Evolutionary conservation across 768 basidiomycete species (phyloP).

Genomic region (Bullera alba): DNA sequence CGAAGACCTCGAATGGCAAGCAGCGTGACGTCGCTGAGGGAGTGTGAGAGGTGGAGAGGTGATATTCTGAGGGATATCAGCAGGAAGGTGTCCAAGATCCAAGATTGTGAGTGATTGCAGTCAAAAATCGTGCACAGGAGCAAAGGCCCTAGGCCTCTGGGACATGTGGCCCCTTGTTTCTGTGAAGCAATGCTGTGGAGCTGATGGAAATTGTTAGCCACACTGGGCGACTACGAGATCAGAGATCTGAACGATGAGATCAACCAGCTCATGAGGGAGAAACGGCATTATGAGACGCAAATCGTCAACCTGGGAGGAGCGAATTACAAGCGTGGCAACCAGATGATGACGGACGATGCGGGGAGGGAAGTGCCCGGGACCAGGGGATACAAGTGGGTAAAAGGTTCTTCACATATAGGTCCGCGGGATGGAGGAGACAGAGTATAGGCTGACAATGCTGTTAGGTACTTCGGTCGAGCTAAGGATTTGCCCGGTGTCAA

Average conservation of each 20-base stretch:
- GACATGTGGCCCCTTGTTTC: not conserved
- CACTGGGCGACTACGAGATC: conserved; percentile 88
- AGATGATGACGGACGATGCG: conserved; percentile 87
- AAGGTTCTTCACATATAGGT: not conserved
- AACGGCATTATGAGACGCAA: conserved; percentile 96
- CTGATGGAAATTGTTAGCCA: conserved; percentile 54
- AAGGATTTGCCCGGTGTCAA: conserved; percentile 92
- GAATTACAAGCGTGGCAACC: conserved; percentile 84
- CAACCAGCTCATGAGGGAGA: conserved; percentile 89
- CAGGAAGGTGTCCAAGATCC: conserved; percentile 94
- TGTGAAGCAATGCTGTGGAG: not conserved
- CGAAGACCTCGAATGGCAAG: conserved; percentile 88
- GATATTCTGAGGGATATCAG: conserved; percentile 92
- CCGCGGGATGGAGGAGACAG: not conserved
- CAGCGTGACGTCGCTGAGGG: conserved; percentile 79
- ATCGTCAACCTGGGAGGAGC: conserved; percentile 93
- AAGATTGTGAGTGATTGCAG: conserved; percentile 70
- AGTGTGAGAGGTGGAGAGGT: conserved; percentile 93
- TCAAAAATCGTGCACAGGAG: not conserved
- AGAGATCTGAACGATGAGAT: conserved; percentile 97
- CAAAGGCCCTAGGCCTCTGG: not conserved
- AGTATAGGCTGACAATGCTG: too few relatives aligned
- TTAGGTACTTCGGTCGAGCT: conserved; percentile 93
- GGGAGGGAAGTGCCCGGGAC: conserved; percentile 95
- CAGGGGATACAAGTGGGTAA: conserved; percentile 84